Base-by-base conservation (phyloP, 2,329 filamentous ascomycete genomes). In the Fragosphaeria purpurea region DNA sequence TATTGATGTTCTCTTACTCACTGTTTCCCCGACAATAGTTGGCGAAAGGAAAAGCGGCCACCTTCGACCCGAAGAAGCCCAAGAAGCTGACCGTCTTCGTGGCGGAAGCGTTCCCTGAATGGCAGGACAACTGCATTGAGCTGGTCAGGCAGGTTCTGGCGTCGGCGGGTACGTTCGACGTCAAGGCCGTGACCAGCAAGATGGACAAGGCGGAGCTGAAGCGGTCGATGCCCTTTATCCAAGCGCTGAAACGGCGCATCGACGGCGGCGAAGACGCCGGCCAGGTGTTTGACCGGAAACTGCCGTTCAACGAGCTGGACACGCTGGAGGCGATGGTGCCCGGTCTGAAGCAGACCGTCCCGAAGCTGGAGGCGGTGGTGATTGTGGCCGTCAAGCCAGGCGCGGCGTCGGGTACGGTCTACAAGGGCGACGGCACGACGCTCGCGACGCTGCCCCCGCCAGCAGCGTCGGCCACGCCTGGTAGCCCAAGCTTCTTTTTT, bases 171-270 rank as follows among this genome's bases (percentile, higher is more conserved):
- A 53, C 31, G 50, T 50, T 65, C 57, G 83, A 95, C 62, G 87
- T 94, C 65, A 95, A 94, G 73, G 81, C 80, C 51, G 73, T 96
- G 44, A 86, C 82, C 61, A 82, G 81, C 58, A 79, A 82, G 62
- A 83, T 96, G 52, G 82, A 81, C 59, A 95, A 95, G 62, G 82
- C 82, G 42, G 87, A 94, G 70, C 88, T 89, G 77, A 98, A 97
- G 80, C 93, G 94, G 71, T 91, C 89, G 3, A 97, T 97, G 91
- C 93, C 93, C 0, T 97, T 96, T 63, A 83, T 96, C 46, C 90
- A 97, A 70, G 70, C 67, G 6, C 73, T 97, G 53, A 96, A 96
- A 83, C 86, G 80, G 67, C 81, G 87, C 48, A 77, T 98, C 50
- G 75, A 88, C 51, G 74, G 76, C 46, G 85, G 86, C 55, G 81